Evolutionary conservation across 768 basidiomycete species (phyloP).

Genomic region (Pleurotus sapidus): DNA sequence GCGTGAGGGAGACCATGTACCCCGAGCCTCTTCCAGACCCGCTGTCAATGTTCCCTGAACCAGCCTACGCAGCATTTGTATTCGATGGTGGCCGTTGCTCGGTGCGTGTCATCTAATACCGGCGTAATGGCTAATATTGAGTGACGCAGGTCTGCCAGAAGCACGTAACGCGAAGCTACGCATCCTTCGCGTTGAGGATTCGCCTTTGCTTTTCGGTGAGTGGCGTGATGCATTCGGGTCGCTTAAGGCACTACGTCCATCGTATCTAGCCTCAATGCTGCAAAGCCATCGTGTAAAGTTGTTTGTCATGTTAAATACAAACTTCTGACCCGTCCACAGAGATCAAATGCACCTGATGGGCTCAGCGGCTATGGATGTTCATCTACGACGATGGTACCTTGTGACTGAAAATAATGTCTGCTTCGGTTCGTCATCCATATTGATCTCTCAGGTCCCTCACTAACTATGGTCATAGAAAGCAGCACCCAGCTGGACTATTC

Average conservation of each 20-base stretch:
- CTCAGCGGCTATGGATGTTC: too few relatives aligned
- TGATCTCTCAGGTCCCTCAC: too few relatives aligned
- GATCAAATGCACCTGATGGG: too few relatives aligned
- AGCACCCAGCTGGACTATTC: too few relatives aligned
- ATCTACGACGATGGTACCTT: not conserved
- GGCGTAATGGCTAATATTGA: too few relatives aligned
- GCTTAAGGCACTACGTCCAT: not conserved
- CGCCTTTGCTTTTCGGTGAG: slow-evolving; percentile 41
- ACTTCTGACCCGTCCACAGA: too few relatives aligned
- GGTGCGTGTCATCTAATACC: slow-evolving; percentile 26
- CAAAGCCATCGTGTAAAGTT: not conserved
- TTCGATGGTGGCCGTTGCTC: slow-evolving; percentile 59
- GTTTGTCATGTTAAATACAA: too few relatives aligned
- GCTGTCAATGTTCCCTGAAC: slow-evolving; percentile 42
- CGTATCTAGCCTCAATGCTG: not conserved
- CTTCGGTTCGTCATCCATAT: not conserved
- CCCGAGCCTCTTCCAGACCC: slow-evolving; percentile 22
- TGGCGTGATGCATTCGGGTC: not conserved
- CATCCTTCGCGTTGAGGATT: slow-evolving; percentile 45
- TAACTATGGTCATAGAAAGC: too few relatives aligned
- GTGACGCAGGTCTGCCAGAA: slow-evolving; percentile 34
- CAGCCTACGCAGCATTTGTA: slow-evolving; percentile 61
- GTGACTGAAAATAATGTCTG: not conserved
- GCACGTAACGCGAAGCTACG: slow-evolving; percentile 32
- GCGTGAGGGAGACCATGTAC: slow-evolving; percentile 32